Base-by-base conservation (phyloP, 106 monocot genomes). In the Ottelia alismoides region DNA sequence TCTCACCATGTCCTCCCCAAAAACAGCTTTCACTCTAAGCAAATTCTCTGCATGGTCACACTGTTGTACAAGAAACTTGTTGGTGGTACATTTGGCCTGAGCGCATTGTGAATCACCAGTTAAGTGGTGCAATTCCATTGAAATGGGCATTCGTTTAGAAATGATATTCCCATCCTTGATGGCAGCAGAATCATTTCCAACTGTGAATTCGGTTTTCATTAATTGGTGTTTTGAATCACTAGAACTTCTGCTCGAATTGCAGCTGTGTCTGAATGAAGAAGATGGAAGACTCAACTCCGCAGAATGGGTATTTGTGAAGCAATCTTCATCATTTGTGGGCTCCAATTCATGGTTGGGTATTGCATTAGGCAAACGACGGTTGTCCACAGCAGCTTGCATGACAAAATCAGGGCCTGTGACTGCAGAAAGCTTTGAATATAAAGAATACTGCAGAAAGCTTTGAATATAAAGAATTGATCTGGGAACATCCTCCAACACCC, bases 1-100 rank as follows among this genome's bases (percentile, higher is more conserved):
- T 40, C 84, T 65, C 27, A 91, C 66, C 40, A 61, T 91, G 18
- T 91, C 84, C 46, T 85, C 81, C 18, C 84, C 81, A 61, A 62
- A 78, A 4, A 69, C 61, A 17, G 62, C 84, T 60, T 90, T 90
- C 51, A 77, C 63, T 70, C 69, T 80, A 32, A 76, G 59, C 14
- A 53, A 28, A 20, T 57, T 27, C 20, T 28, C 24, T 9, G 24
- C 21, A 12, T 30, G 19, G 35, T 22, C 49, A 17, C 52, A 20
- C 25, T 61, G 26, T n/a, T 28, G 31, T 18, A 23, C 17, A 28
- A 31, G 17, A 27, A 45, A 35, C 21, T 12, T 67, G 11, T 63
- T 52, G 11, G 68, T 43, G 28, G 47, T 64, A 31, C n/a, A n/a
- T n/a, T n/a, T n/a, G n/a, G 12, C 48, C 28, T 62, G 0, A 47